Conservation (phyloP, 108 stramenopile species). For the Seminavis robusta region DNA sequence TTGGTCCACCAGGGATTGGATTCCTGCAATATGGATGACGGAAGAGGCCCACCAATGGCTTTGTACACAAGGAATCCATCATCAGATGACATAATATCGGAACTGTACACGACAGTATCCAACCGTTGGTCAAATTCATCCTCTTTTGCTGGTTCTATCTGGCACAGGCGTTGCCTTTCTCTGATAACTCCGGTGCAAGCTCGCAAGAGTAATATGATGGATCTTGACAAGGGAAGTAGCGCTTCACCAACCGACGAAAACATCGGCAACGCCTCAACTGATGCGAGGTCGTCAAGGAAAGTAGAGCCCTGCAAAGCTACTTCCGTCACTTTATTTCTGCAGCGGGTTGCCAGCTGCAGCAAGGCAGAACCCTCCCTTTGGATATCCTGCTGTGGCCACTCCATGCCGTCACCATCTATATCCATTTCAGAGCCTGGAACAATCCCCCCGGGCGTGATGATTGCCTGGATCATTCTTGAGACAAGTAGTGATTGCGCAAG, state of each 20-base stretch:
- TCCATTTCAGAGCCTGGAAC: constrained; percentile 36
- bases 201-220: constrained; percentile 69
- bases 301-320: constrained; percentile 10
- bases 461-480: constrained; percentile 66
- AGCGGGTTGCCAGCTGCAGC: constrained; percentile 38
- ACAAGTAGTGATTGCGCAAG: constrained; percentile 47
- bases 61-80: constrained; percentile 73
- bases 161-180: constrained; percentile 26
- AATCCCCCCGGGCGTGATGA: constrained; percentile 69
- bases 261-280: too few relatives aligned
- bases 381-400: constrained; percentile 24
- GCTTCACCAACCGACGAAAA: constrained; percentile 61
- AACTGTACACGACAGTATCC: constrained; percentile 39
- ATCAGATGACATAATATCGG: constrained; percentile 56
- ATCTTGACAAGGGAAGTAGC: constrained; percentile 74
- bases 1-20: constrained; percentile 37
- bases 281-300: constrained; percentile 3
- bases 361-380: constrained; percentile 43
- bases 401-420: constrained; percentile 40
- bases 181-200: constrained; percentile 52
- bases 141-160: constrained; percentile 1
- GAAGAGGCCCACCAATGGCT: constrained; percentile 67
- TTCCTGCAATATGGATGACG: constrained; percentile 37
- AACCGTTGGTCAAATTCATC: constrained; percentile 20
- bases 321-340: constrained; percentile 14